phyloP scores from a whole-genome alignment of 176 grass and related monocot genomes.

The Themeda triandra region DNA sequence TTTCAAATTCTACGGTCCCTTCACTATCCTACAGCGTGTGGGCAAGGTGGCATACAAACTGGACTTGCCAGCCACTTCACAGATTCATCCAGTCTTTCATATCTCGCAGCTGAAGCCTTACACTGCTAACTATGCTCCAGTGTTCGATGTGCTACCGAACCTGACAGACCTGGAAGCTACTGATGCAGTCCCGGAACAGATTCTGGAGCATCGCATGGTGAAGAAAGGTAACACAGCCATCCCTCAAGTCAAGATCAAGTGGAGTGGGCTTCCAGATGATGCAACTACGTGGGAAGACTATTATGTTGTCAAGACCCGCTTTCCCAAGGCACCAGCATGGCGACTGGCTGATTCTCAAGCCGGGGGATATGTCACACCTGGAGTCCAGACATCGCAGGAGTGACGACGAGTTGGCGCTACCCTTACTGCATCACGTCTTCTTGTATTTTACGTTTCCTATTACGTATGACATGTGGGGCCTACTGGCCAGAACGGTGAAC shows the following conservation, averaged over 20 bases:
- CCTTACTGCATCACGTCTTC: too few relatives aligned
- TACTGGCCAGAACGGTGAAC: too few relatives aligned
- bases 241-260: neutral
- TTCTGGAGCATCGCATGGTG: neutral
- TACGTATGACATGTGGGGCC: too few relatives aligned
- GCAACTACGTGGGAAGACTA: neutral
- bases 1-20: neutral
- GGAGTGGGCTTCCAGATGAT: neutral
- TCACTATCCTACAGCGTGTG: neutral
- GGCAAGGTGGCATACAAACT: neutral
- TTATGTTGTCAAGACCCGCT: fast-evolving
- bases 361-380: too few relatives aligned
- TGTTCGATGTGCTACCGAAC: too few relatives aligned
- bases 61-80: fast-evolving
- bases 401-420: too few relatives aligned
- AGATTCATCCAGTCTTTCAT: neutral
- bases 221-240: neutral
- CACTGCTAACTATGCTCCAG: neutral
- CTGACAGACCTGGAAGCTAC: neutral
- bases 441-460: too few relatives aligned
- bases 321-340: neutral
- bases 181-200: too few relatives aligned
- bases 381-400: too few relatives aligned
- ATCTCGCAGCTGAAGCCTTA: neutral
- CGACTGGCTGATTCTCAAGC: neutral